Percentiles rank a stretch among this genome's conserved stretches.
These are phyloP conservation scores for Leishmania gerbilli DNA, from an alignment of 208 protist genomes.

Conservation along the genomic window DNA sequence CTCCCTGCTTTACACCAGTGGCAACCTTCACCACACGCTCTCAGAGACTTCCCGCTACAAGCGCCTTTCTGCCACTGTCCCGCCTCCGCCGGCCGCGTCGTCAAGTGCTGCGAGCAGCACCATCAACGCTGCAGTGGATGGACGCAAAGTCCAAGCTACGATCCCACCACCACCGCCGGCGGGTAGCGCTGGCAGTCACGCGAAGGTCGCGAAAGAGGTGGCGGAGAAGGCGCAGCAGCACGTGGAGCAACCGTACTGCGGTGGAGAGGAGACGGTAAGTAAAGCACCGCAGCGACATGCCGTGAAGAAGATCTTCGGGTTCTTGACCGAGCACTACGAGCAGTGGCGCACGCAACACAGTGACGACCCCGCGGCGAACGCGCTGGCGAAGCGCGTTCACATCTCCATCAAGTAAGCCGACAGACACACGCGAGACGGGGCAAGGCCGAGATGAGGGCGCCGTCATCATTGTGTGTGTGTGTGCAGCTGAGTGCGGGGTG, in stretches of 20 bases:
- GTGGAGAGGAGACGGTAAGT: slow-evolving; percentile 43
- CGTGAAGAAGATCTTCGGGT: slow-evolving; percentile 37
- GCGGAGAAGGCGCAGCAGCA: not conserved
- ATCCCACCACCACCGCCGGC: not conserved
- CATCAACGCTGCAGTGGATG: not conserved
- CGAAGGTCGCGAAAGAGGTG: not conserved
- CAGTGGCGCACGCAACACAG: slow-evolving; percentile 38
- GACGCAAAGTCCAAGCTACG: not conserved
- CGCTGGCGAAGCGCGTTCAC: slow-evolving; percentile 32
- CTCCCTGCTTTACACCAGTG: not conserved
- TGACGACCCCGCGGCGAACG: slow-evolving; percentile 16
- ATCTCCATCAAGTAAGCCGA: slow-evolving; percentile 19
- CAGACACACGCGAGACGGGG: not conserved
- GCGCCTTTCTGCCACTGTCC: not conserved
- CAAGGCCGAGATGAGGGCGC: not conserved
- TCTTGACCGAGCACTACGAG: slow-evolving; percentile 37
- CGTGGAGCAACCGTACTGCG: slow-evolving; percentile 49
- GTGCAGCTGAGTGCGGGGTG: not conserved
- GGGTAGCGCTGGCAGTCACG: not conserved
- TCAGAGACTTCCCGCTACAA: not conserved
- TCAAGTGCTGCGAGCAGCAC: not conserved
- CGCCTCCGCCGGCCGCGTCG: not conserved
- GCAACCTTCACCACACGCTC: not conserved
- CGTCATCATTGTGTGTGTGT: not conserved
- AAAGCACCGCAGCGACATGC: slow-evolving; percentile 12